These are phyloP conservation scores for Ogataea dorogensis DNA, from an alignment of 805 yeast species.

Conservation along the genomic window DNA sequence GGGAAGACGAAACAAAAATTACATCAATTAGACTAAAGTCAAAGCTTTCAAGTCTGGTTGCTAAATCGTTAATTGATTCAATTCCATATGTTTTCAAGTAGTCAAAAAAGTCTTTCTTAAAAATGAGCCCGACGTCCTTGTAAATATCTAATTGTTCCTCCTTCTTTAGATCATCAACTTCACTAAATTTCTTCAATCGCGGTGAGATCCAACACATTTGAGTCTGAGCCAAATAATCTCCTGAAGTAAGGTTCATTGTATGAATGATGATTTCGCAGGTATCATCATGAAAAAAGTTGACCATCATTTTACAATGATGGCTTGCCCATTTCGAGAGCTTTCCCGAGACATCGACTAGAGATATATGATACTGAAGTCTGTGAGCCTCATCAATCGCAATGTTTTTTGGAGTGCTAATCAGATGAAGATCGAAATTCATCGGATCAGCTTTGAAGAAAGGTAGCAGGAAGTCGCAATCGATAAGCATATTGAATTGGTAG, in stretches of 20 bases:
- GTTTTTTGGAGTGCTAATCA: slow-evolving; percentile 35
- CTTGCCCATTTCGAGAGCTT: slow-evolving; percentile 37
- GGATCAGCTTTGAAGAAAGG: slow-evolving; percentile 24
- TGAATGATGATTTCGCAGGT: slow-evolving; percentile 52
- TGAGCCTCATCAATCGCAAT: slow-evolving; percentile 35
- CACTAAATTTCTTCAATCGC: slow-evolving; percentile 19
- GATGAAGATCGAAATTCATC: slow-evolving; percentile 18
- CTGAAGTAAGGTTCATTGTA: slow-evolving; percentile 55
- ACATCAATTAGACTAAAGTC: slow-evolving; percentile 50
- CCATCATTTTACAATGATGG: slow-evolving; percentile 70
- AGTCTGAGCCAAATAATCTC: slow-evolving; percentile 57
- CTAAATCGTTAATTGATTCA: slow-evolving; percentile 28
- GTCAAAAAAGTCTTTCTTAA: slow-evolving; percentile 42
- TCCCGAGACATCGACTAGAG: slow-evolving; percentile 30
- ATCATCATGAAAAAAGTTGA: slow-evolving; percentile 50
- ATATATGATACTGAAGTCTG: slow-evolving; percentile 19
- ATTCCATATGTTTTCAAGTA: slow-evolving; percentile 47
- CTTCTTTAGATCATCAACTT: slow-evolving; percentile 1
- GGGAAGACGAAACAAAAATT: slow-evolving; percentile 55
- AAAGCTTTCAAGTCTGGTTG: slow-evolving; percentile 31
- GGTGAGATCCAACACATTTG: slow-evolving; percentile 71
- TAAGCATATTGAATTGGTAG: slow-evolving; percentile 35
- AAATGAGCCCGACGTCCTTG: slow-evolving; percentile 30
- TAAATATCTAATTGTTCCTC: slow-evolving; percentile 6
- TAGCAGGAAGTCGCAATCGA: slow-evolving; percentile 29